A percentile compares a stretch with the other conserved stretches of the same genome.
Evolutionary conservation across 345 rosid genomes (phyloP).

Genomic region (Bruguiera sexangula): DNA sequence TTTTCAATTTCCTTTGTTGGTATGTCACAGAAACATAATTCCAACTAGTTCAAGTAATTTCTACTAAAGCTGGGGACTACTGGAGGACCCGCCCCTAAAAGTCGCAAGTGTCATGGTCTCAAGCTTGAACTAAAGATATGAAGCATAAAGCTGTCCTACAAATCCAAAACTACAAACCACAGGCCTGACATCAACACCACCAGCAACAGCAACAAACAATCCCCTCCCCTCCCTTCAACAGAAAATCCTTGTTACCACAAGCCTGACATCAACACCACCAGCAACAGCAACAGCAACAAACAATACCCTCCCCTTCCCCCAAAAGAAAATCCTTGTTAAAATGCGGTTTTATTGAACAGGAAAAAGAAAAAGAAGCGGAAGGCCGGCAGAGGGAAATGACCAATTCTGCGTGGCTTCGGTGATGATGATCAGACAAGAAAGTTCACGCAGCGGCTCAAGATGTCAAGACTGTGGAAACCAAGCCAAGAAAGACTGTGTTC

Average conservation of each 20-base stretch:
- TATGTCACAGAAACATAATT: neutral
- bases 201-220: too few species aligned
- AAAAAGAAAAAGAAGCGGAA: neutral
- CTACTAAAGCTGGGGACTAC: neutral
- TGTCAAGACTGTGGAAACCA: slow-evolving; percentile 77
- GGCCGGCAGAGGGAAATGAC: neutral
- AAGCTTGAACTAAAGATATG: neutral
- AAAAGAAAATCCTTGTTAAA: too few species aligned
- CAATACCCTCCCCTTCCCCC: too few species aligned
- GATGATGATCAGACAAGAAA: slow-evolving; percentile 17
- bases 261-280: too few species aligned
- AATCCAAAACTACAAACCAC: too few species aligned
- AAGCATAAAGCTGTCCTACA: neutral
- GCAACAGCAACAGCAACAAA: too few species aligned
- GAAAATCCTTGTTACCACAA: too few species aligned
- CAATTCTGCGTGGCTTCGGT: neutral
- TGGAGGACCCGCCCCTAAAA: neutral
- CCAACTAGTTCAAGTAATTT: neutral
- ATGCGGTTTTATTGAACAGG: too few species aligned
- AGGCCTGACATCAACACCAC: too few species aligned
- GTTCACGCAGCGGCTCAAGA: slow-evolving; percentile 30
- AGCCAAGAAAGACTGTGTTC: slow-evolving; percentile 56
- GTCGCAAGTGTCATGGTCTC: neutral
- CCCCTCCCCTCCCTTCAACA: too few species aligned
- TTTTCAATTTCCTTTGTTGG: neutral